Conservation (phyloP, 257 asterid species). For the Anisodus acutangulus region DNA sequence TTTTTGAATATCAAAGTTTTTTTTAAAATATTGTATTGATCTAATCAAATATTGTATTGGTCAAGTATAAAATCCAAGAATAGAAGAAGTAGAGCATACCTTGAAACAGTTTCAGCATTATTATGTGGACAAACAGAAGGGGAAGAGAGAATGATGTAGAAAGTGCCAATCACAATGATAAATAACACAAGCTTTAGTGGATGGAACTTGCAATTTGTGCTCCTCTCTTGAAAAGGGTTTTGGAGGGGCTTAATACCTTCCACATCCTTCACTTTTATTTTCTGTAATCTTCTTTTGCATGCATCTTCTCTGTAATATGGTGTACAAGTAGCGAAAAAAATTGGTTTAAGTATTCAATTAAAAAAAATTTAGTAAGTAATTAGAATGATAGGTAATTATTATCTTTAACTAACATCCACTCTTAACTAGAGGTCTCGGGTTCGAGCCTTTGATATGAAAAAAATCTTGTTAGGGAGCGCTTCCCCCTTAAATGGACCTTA, state of each 20-base stretch:
- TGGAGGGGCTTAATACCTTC: constrained; percentile 49
- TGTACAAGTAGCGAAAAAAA: neutral
- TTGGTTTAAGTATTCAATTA: neutral
- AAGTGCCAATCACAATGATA: constrained; percentile 46
- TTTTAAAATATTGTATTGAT: too few relatives aligned
- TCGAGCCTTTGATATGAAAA: too few relatives aligned
- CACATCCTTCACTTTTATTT: constrained; percentile 54
- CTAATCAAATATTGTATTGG: too few relatives aligned
- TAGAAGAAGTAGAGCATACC: constrained; percentile 42
- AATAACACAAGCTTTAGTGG: constrained; percentile 57
- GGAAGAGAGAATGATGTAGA: constrained; percentile 53
- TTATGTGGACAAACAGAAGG: constrained; percentile 55
- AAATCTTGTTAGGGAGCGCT: too few relatives aligned
- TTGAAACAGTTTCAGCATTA: constrained; percentile 41
- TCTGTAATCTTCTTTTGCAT: constrained; percentile 45
- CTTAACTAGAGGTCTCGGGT: too few relatives aligned
- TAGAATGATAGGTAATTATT: neutral
- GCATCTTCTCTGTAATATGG: constrained; percentile 41
- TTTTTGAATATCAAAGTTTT: too few relatives aligned
- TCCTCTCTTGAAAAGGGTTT: constrained; percentile 47
- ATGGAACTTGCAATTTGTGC: constrained; percentile 52
- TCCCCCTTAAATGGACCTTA: too few relatives aligned
- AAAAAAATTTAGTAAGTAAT: neutral
- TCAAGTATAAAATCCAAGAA: neutral
- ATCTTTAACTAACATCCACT: too few relatives aligned